These are phyloP conservation scores for Kurtzmaniella natalensis DNA, from an alignment of 1,139 yeast species.

Conservation along the genomic window DNA sequence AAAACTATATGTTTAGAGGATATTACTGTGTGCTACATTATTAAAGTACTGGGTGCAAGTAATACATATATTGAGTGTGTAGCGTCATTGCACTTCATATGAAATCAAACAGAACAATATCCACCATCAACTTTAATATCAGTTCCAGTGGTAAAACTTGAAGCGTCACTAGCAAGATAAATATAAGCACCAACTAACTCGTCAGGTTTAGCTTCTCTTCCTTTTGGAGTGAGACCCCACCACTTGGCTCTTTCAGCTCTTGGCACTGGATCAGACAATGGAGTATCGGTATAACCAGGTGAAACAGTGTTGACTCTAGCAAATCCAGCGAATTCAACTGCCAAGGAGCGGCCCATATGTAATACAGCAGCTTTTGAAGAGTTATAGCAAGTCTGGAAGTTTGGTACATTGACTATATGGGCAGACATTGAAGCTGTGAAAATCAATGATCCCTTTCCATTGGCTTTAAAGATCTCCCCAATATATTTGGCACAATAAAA, in stretches of 20 bases:
- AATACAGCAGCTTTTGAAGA: conserved; percentile 57
- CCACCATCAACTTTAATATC: conserved; percentile 29
- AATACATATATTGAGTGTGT: not conserved
- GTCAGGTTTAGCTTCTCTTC: conserved; percentile 25
- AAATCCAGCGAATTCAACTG: conserved; percentile 50
- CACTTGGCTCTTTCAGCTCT: conserved; percentile 3
- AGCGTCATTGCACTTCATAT: not conserved
- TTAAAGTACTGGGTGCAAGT: not conserved
- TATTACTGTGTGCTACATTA: not conserved
- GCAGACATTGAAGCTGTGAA: conserved; percentile 63
- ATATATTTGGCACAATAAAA: conserved; percentile 56
- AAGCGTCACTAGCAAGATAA: conserved; percentile 15
- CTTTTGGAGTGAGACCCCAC: conserved; percentile 25
- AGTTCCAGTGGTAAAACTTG: conserved; percentile 25
- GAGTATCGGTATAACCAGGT: conserved; percentile 47
- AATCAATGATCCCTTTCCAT: conserved; percentile 52
- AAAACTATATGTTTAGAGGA: not conserved
- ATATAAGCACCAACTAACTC: conserved; percentile 19
- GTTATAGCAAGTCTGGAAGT: conserved; percentile 53
- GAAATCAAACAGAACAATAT: conserved; percentile 19
- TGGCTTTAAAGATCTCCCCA: conserved; percentile 44
- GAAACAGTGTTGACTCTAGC: conserved; percentile 55
- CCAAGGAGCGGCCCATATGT: conserved; percentile 50
- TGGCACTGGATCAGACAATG: conserved; percentile 6
- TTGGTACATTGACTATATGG: conserved; percentile 50